phyloP scores from a whole-genome alignment of 768 basidiomycete species.

The Kwoniella shandongensis region DNA sequence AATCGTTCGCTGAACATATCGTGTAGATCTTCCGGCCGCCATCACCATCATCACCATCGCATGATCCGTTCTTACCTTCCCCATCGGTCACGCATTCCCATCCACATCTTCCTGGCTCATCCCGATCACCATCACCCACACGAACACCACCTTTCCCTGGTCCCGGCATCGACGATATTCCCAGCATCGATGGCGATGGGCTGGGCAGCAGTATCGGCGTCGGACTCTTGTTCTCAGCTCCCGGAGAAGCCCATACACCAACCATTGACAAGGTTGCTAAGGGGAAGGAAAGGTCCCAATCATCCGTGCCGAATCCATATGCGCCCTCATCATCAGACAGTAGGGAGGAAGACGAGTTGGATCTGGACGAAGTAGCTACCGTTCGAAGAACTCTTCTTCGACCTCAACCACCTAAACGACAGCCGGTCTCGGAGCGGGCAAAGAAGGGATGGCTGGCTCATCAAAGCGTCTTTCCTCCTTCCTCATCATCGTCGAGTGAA shows the following conservation, averaged over 20 bases:
- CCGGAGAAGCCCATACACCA: slow-evolving; percentile 6
- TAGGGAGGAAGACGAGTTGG: slow-evolving; percentile 26
- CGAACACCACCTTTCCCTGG: slow-evolving; percentile 44
- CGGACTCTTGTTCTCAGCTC: slow-evolving; percentile 28
- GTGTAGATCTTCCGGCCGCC: slow-evolving; percentile 39
- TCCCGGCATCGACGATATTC: slow-evolving; percentile 38
- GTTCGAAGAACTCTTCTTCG: slow-evolving; percentile 26
- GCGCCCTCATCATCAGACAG: slow-evolving; percentile 30
- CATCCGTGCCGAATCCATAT: slow-evolving; percentile 39
- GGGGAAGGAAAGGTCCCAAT: slow-evolving; percentile 14
- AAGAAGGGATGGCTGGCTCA: slow-evolving; percentile 52
- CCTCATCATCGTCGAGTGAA: slow-evolving; percentile 36
- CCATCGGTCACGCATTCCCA: slow-evolving; percentile 34
- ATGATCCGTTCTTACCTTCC: slow-evolving; percentile 44
- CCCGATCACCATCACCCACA: slow-evolving; percentile 30
- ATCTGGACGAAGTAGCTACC: slow-evolving; percentile 37
- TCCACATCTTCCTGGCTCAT: slow-evolving; percentile 38
- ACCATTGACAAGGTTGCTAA: background rate
- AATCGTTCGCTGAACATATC: slow-evolving; percentile 1
- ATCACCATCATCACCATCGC: slow-evolving; percentile 35
- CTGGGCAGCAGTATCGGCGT: slow-evolving; percentile 26
- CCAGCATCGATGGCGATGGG: slow-evolving; percentile 32
- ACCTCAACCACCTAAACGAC: slow-evolving; percentile 6
- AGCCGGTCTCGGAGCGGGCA: slow-evolving; percentile 26
- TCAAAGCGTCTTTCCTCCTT: slow-evolving; percentile 50